These are phyloP conservation scores for Fragosphaeria purpurea DNA, from an alignment of 2,329 filamentous ascomycete species.

Conservation along the genomic window DNA sequence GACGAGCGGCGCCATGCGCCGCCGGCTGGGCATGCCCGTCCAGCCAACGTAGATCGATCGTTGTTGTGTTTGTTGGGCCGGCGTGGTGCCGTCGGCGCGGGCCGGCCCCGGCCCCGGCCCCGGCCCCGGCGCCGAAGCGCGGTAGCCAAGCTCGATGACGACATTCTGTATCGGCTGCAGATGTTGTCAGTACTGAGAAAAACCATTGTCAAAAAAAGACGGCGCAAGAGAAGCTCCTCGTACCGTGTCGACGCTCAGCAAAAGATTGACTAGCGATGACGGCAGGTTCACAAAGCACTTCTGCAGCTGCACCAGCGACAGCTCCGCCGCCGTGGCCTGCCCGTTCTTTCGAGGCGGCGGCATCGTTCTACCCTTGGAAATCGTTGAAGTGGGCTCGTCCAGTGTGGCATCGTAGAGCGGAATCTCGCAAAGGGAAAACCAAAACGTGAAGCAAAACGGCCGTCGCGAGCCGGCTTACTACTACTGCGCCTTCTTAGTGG, in stretches of 20 bases:
- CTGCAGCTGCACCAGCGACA: conserved; percentile 78
- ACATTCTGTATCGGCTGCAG: conserved; percentile 84
- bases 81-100: conserved; percentile 28
- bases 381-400: background rate
- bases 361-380: conserved; percentile 23
- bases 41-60: conserved; percentile 83
- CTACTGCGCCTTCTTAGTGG: background rate
- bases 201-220: background rate
- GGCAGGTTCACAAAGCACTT: conserved; percentile 94
- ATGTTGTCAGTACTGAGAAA: background rate
- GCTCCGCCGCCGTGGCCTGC: conserved; percentile 64
- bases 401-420: background rate
- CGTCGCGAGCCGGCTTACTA: background rate
- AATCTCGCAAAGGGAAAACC: background rate
- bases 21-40: conserved; percentile 96
- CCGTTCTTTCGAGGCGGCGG: conserved; percentile 39
- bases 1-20: conserved; percentile 63
- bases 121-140: conserved; percentile 38
- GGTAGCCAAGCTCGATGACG: conserved; percentile 80
- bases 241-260: conserved; percentile 86
- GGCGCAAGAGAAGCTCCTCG: conserved; percentile 22
- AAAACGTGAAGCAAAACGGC: too few relatives aligned
- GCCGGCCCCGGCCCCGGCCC: conserved; percentile 31
- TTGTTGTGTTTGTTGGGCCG: conserved; percentile 20
- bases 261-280: conserved; percentile 67